Percentiles rank a stretch among this genome's conserved stretches.
Conservation (phyloP, 2,329 filamentous ascomycete genomes). For the Achaetomium macrosporum region DNA sequence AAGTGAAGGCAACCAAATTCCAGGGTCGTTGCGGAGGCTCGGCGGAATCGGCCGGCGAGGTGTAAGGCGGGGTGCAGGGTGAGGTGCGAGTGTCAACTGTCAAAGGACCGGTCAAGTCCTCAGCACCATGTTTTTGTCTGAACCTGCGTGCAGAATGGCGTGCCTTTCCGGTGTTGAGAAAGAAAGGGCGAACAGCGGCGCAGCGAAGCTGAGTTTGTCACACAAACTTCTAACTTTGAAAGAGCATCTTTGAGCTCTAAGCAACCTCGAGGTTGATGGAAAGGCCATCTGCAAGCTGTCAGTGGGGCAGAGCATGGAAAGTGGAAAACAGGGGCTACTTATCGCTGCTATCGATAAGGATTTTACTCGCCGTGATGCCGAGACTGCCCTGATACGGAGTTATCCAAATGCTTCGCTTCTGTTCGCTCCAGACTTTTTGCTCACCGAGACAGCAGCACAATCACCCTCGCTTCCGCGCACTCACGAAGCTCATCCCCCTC, state of each 20-base stretch:
- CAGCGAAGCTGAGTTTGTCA: too few species aligned
- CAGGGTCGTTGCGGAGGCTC: neutral
- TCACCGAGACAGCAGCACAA: neutral
- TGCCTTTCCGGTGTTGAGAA: neutral
- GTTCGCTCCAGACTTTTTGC: too few species aligned
- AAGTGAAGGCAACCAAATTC: too few species aligned
- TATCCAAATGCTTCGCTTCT: neutral
- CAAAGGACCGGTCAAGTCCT: constrained; percentile 2
- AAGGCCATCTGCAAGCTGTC: too few species aligned
- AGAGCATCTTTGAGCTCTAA: too few species aligned
- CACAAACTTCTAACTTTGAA: too few species aligned
- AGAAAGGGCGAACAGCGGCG: neutral
- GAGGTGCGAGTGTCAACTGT: neutral
- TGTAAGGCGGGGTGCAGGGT: neutral
- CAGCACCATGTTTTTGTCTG: constrained; percentile 1
- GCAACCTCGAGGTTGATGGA: too few species aligned
- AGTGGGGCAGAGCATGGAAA: too few species aligned
- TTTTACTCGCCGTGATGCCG: neutral
- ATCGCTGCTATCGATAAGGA: constrained; percentile 11
- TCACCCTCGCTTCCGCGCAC: neutral
- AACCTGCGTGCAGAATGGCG: neutral
- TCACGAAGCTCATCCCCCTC: neutral
- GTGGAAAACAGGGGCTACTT: neutral
- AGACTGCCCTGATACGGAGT: neutral
- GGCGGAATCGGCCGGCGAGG: neutral